These are phyloP conservation scores for Malus hybrid DNA, from an alignment of 331 rosid genomes.

Conservation along the genomic window DNA sequence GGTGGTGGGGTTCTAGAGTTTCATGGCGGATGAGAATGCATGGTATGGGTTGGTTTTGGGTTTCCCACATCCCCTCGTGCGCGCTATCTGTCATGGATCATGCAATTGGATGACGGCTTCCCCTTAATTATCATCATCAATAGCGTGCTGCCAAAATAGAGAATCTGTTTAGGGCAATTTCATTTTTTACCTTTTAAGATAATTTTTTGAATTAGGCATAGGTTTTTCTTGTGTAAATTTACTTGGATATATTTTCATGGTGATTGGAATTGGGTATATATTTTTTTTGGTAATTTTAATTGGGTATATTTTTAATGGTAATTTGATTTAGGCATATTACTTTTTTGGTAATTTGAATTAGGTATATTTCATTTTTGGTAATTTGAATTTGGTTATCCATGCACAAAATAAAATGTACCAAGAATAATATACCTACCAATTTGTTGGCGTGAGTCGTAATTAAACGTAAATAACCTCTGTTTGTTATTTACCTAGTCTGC, in stretches of 20 bases:
- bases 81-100: constrained; percentile 38
- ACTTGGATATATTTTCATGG: not conserved
- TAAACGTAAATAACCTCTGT: too few relatives aligned
- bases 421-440: not conserved
- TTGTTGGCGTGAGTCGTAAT: not conserved
- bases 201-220: not conserved
- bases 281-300: not conserved
- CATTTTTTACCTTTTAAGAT: not conserved
- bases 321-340: too few relatives aligned
- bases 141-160: constrained; percentile 40
- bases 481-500: too few relatives aligned
- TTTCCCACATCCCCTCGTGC: constrained; percentile 73
- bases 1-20: constrained; percentile 30
- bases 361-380: too few relatives aligned
- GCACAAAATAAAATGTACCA: not conserved
- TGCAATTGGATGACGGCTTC: constrained; percentile 39
- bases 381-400: too few relatives aligned
- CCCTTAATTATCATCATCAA: constrained; percentile 43
- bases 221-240: too few relatives aligned
- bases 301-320: not conserved
- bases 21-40: constrained; percentile 30
- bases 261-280: not conserved
- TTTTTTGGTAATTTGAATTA: too few relatives aligned
- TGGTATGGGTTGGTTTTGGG: constrained; percentile 10
- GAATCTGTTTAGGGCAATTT: not conserved